Base-by-base conservation (phyloP, 179 eudicot species). In the Actinidia chinensis region DNA sequence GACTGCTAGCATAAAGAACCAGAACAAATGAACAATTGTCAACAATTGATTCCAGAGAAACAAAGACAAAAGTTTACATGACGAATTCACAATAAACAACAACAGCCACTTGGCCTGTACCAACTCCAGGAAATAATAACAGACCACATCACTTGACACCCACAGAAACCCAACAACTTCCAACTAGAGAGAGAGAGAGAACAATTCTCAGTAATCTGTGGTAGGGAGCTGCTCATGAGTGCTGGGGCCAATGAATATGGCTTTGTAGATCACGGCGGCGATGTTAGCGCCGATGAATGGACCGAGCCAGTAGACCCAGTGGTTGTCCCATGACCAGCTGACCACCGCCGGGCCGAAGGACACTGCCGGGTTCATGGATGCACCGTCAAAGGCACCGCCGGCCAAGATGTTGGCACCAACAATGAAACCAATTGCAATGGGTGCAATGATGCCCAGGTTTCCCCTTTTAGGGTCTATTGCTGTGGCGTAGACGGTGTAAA, bases 291-390 rank as follows among this genome's bases (percentile, higher is more conserved):
- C 92, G 3, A 74, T 25, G 56, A 89, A 88, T 17, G 92, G 92
- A 8, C 89, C 89, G 8, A 88, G 81, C 92, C 92, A 89, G 82
- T 89, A 88, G 79, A 89, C 88, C 92, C 91, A 89, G 82, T 89
- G 91, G 90, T 78, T 83, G 82, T 74, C 72, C 92, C 90, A 89
- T 47, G 86, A 28, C 92, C 92, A 89, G 87, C 92, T 89, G 71
- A 89, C 89, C 2, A 86, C 90, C 11, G 92, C 92, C 0, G 92
- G 90, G 25, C 92, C 92, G 20, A 89, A 89, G 75, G 92, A 89
- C 78, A 87, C 92, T 5, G 90, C 90, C 3, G 92, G 92, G 89
- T 89, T 89, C 92, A 89, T 89, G 84, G 90, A 89, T 33, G 92
- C 92, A 55, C 92, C 92, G 33, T 89, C 90, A 20, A 87, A 89